phyloP scores from a whole-genome alignment of 192 early-diverging fungal species.

The Paraglomus occultum region DNA sequence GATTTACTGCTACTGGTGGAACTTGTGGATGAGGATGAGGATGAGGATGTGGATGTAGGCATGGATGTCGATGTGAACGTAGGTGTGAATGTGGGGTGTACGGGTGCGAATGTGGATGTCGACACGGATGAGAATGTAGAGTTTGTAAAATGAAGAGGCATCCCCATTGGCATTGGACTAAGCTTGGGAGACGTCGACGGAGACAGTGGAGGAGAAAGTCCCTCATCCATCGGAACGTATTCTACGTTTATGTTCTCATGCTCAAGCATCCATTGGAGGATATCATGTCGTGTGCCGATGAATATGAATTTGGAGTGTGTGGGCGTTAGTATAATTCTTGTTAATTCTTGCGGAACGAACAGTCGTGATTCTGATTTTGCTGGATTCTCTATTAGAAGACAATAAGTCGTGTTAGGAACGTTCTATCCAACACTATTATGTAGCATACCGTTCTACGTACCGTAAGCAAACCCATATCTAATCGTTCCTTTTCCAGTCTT shows the following conservation, averaged over 20 bases:
- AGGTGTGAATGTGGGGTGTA: too few species aligned
- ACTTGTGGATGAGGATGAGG: neutral
- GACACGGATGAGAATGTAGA: too few species aligned
- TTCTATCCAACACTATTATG: too few species aligned
- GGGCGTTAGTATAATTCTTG: constrained; percentile 18
- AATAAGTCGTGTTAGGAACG: too few species aligned
- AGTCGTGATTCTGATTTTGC: too few species aligned
- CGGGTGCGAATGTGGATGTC: too few species aligned
- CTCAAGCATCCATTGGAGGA: constrained; percentile 20
- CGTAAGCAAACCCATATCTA: too few species aligned
- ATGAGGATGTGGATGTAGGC: neutral
- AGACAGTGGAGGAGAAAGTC: constrained; percentile 12
- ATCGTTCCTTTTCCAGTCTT: too few species aligned
- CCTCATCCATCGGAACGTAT: constrained; percentile 9
- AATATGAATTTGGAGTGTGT: constrained; percentile 11
- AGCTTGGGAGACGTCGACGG: neutral
- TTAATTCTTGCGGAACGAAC: neutral
- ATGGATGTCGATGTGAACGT: neutral
- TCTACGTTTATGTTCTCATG: neutral
- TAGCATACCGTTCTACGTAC: too few species aligned
- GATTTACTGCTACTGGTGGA: neutral
- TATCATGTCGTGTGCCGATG: constrained; percentile 8
- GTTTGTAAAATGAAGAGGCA: too few species aligned
- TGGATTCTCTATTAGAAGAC: too few species aligned
- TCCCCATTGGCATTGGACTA: too few species aligned